These are phyloP conservation scores for Asterionellopsis glacialis DNA, from an alignment of 108 stramenopile genomes.

Conservation along the genomic window DNA sequence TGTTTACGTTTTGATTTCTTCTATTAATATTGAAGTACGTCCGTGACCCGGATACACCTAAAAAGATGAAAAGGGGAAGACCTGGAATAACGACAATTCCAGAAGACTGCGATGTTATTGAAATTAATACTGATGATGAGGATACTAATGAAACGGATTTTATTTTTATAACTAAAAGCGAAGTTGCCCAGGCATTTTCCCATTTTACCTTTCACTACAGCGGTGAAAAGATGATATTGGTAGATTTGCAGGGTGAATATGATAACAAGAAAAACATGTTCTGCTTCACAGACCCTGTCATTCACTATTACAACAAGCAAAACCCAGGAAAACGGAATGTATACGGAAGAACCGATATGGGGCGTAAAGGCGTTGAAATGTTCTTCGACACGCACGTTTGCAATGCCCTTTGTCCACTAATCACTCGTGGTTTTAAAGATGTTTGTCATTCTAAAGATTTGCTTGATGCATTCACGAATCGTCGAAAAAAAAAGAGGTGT, in stretches of 20 bases:
- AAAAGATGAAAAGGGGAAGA: too few species aligned
- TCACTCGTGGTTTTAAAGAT: not conserved
- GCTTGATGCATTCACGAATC: too few species aligned
- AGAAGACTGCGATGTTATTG: too few species aligned
- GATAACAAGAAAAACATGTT: constrained; percentile 10
- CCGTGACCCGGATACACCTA: too few species aligned
- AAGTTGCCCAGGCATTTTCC: constrained; percentile 34
- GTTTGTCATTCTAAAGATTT: too few species aligned
- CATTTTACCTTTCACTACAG: constrained; percentile 23
- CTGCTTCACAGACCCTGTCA: constrained; percentile 25
- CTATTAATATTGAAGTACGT: too few species aligned
- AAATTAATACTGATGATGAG: too few species aligned
- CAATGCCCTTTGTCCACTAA: not conserved
- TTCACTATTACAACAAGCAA: constrained; percentile 21
- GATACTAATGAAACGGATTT: not conserved
- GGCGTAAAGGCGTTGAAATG: constrained; percentile 21
- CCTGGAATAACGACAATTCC: too few species aligned
- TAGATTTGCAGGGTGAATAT: constrained; percentile 33
- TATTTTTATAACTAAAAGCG: constrained; percentile 7
- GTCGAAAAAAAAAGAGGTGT: too few species aligned
- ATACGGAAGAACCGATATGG: constrained; percentile 29
- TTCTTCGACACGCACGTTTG: constrained; percentile 27
- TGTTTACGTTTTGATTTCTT: too few species aligned
- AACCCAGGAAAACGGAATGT: constrained; percentile 3
- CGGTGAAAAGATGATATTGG: constrained; percentile 16